A percentile compares a stretch with the other conserved stretches of the same genome.
These are phyloP conservation scores for Nicotiana knightiana DNA, from an alignment of 257 asterid genomes.

Conservation along the genomic window DNA sequence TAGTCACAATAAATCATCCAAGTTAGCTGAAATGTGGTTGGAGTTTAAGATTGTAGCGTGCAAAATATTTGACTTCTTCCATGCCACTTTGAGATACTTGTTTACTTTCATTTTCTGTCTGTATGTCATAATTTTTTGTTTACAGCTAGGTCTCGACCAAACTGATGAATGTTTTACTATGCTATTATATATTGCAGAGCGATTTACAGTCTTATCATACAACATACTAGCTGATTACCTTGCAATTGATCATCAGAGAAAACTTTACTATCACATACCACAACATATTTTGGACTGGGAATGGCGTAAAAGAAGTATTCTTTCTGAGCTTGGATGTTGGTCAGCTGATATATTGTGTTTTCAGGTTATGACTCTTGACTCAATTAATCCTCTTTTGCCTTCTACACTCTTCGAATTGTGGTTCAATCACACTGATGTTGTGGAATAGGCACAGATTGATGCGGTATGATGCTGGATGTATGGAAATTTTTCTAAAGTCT, in stretches of 20 bases:
- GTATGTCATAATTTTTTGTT: background rate
- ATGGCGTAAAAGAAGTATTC: slow-evolving; percentile 73
- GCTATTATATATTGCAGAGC: slow-evolving; percentile 42
- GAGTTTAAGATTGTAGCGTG: background rate
- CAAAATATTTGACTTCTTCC: background rate
- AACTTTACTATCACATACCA: slow-evolving; percentile 83
- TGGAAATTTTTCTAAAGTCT: background rate
- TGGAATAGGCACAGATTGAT: background rate
- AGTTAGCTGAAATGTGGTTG: background rate
- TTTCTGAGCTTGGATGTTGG: slow-evolving; percentile 96
- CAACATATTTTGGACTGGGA: slow-evolving; percentile 74
- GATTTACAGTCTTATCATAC: slow-evolving; percentile 79
- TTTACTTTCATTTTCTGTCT: background rate
- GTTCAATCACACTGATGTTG: background rate
- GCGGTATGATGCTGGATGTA: background rate
- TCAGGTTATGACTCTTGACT: slow-evolving; percentile 48
- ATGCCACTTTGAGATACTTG: background rate
- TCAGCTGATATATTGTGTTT: slow-evolving; percentile 92
- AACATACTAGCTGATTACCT: slow-evolving; percentile 86
- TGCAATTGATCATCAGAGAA: slow-evolving; percentile 57
- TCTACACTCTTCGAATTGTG: background rate
- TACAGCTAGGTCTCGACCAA: background rate
- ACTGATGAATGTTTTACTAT: background rate
- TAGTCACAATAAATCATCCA: background rate
- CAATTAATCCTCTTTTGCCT: background rate